Evolutionary conservation across 495 filamentous ascomycete species (phyloP), one percentile per base, ranked within the genome.

Genomic region (Viridothelium virens): DNA sequence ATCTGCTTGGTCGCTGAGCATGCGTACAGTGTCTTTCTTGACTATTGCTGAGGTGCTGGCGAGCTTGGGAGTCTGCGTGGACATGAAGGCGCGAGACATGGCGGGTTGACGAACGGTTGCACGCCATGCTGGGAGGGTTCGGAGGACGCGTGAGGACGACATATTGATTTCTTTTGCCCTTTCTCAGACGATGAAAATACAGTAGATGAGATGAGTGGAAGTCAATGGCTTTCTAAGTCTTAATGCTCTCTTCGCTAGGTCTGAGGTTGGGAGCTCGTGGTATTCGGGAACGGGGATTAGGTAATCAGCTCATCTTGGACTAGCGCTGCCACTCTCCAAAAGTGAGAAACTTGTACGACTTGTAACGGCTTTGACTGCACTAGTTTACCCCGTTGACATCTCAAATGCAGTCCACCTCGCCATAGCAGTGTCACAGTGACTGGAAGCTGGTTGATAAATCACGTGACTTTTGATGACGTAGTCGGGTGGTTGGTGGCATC

Each of bases 111-210:
- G 53, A 31, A 59, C 36, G 53, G 53, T 31, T 7, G 53, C 31
- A 36, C 53, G 53, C 53, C 53, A 59, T 59, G 4, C 53, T 59
- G 53, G 53, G 10, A 59, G 53, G 31, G 53, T 36, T 59, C 53
- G 33, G 25, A 59, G 31, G 31, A 59, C 36, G 31, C 53, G 53
- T 18, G 53, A 59, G 25, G 53, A 59, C 36, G 53, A 59, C 53
- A 59, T 59, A 1, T 18, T 59, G 14, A 9, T 31, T 36, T 14
- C 14, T 7, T 7, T 6, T 36, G 4, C 53, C 7, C 53, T 16
- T 11, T 59, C 6, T 33, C 53, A 7, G 1, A 36, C 7, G n/a
- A 36, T 14, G 53, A 59, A 36, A 36, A 4, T 1, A 36, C 53
- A 59, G 53, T 59, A 7, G 31, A 59, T 18, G 25, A 36, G 14